These are phyloP conservation scores for Neonectria faginata DNA, from an alignment of 2,329 filamentous ascomycete genomes.

Conservation along the genomic window DNA sequence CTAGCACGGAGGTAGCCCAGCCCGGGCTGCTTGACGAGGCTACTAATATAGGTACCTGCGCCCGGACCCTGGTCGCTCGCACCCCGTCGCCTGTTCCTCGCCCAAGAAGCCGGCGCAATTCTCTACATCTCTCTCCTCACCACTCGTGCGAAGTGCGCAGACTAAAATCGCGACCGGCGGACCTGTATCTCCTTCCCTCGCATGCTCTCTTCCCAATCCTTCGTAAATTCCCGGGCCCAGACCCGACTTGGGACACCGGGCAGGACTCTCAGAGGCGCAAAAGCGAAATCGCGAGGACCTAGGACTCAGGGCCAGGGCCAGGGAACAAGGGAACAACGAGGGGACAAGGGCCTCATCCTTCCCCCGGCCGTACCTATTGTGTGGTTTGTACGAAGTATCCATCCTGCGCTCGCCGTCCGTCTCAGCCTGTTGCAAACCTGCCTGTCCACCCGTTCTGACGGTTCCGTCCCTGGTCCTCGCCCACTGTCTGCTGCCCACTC, in stretches of 20 bases:
- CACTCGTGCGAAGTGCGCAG: conserved; percentile 1
- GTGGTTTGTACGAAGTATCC: background rate
- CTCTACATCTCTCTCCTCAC: conserved; percentile 8
- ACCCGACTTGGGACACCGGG: conserved; percentile 8
- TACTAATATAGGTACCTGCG: conserved; percentile 30
- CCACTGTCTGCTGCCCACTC: background rate
- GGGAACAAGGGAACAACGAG: conserved; percentile 18
- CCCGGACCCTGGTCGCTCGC: conserved; percentile 12
- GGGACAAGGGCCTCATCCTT: conserved; percentile 1
- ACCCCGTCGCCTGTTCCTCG: conserved; percentile 1
- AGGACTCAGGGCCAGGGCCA: conserved; percentile 13
- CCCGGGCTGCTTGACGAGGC: conserved; percentile 8
- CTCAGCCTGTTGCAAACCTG: conserved; percentile 20
- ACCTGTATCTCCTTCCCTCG: conserved; percentile 12
- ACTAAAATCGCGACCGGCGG: conserved; percentile 7
- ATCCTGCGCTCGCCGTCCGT: conserved; percentile 12
- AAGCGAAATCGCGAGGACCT: conserved; percentile 1
- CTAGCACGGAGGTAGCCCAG: conserved; percentile 10
- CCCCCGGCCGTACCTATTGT: conserved; percentile 14
- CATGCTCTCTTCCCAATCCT: background rate
- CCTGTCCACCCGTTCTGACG: conserved; percentile 17
- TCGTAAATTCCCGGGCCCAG: conserved; percentile 9
- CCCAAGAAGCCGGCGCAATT: background rate
- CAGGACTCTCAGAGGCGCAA: conserved; percentile 9
- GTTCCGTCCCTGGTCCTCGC: conserved; percentile 17